These are phyloP conservation scores for Claviceps sp. DNA, from an alignment of 2,329 filamentous ascomycete species.

Conservation along the genomic window DNA sequence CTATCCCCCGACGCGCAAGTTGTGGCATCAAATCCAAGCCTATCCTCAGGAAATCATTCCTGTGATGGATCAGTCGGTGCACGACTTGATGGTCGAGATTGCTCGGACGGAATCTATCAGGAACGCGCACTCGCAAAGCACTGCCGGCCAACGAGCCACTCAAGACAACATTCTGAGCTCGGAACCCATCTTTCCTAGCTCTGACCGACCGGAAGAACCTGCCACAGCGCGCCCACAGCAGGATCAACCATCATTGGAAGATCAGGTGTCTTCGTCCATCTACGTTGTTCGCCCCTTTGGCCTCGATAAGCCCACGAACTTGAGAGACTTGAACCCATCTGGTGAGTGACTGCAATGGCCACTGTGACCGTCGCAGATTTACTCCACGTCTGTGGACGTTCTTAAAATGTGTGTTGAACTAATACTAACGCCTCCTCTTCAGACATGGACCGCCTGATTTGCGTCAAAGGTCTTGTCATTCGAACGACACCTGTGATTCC, in stretches of 20 bases:
- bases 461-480: slow-evolving; percentile 91
- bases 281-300: slow-evolving; percentile 88
- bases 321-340: slow-evolving; percentile 86
- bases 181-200: slow-evolving; percentile 65
- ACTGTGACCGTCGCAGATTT: too few relatives aligned
- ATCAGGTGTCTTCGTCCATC: slow-evolving; percentile 63
- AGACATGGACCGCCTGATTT: slow-evolving; percentile 94
- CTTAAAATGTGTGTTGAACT: neutral
- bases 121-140: slow-evolving; percentile 48
- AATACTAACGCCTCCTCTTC: slow-evolving; percentile 3
- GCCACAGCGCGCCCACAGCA: slow-evolving; percentile 26
- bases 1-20: slow-evolving; percentile 81
- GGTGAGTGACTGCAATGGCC: slow-evolving; percentile 26
- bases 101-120: slow-evolving; percentile 67
- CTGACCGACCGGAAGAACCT: slow-evolving; percentile 48
- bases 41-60: slow-evolving; percentile 96
- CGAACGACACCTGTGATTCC: slow-evolving; percentile 91
- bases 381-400: neutral
- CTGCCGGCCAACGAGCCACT: slow-evolving; percentile 30
- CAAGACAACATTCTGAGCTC: slow-evolving; percentile 48
- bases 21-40: slow-evolving; percentile 89
- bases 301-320: slow-evolving; percentile 72
- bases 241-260: slow-evolving; percentile 49
- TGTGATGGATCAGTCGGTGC: slow-evolving; percentile 87
- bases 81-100: slow-evolving; percentile 85